Conservation (phyloP, 495 filamentous ascomycete genomes). For the Neurospora hispaniola region DNA sequence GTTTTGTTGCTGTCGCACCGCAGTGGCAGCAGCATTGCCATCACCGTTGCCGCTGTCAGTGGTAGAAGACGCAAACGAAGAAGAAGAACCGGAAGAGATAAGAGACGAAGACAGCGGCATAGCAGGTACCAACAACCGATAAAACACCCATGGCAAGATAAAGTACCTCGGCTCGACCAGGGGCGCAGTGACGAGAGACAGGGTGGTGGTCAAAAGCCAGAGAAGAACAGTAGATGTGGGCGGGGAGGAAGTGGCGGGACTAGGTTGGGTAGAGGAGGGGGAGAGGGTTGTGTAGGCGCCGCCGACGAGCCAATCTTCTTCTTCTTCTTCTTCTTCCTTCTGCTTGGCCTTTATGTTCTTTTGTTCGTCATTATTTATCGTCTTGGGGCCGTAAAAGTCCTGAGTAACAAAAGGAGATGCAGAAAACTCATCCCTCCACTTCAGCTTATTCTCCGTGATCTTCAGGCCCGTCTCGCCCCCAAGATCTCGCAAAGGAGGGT, state of each 20-base stretch:
- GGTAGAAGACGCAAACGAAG: background rate
- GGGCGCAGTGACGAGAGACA: constrained; percentile 77
- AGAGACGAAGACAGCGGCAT: constrained; percentile 9
- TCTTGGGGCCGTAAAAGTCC: background rate
- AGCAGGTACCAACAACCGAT: constrained; percentile 67
- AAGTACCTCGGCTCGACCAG: constrained; percentile 93
- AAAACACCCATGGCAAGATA: constrained; percentile 90
- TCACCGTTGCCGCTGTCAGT: background rate
- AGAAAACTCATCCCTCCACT: background rate
- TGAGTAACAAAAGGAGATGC: background rate
- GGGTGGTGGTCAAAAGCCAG: constrained; percentile 58
- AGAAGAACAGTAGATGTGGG: constrained; percentile 41
- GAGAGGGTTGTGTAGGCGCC: background rate
- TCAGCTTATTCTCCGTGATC: background rate
- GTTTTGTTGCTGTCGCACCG: background rate
- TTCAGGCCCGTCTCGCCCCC: background rate
- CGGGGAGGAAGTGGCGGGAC: constrained; percentile 6
- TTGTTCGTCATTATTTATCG: background rate
- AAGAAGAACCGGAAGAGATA: background rate
- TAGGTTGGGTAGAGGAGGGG: background rate
- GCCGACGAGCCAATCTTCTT: background rate
- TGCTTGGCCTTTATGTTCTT: background rate
- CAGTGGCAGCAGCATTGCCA: background rate
- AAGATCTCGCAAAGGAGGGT: background rate
- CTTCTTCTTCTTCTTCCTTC: too few relatives aligned